Evolutionary conservation across 176 grass and related monocot species (phyloP).

Genomic region (sorghum (Sorghum bicolor)): DNA sequence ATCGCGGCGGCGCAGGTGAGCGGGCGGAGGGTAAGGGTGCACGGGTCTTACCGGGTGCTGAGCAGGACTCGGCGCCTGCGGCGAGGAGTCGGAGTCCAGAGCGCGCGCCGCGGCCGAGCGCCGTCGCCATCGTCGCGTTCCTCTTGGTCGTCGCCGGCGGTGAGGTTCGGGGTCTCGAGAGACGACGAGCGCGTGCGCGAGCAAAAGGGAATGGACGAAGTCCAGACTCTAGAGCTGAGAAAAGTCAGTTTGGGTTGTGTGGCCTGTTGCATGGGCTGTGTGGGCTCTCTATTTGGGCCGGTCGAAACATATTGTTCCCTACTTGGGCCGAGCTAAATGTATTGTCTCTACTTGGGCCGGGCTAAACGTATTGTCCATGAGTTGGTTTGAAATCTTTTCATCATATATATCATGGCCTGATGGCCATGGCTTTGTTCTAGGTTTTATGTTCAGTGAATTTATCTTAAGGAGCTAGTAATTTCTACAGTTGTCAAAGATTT

Average conservation of each 20-base stretch:
- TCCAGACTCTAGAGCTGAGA: not conserved
- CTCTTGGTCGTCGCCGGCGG: not conserved
- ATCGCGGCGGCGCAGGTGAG: not conserved
- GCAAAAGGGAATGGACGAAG: not conserved
- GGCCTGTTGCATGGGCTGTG: not conserved
- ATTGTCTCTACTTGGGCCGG: too few species aligned
- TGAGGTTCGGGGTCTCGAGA: not conserved
- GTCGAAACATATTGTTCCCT: not conserved
- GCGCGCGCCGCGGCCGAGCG: conserved; percentile 19
- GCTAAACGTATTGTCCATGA: too few species aligned
- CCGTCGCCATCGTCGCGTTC: not conserved
- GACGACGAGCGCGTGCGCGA: not conserved
- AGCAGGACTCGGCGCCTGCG: not conserved
- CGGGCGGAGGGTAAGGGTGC: not conserved
- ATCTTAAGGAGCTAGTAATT: not conserved
- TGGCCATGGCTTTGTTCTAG: too few species aligned
- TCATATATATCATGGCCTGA: too few species aligned
- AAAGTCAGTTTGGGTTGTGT: not conserved
- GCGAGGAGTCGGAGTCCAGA: conserved; percentile 28
- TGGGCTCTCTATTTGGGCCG: not conserved
- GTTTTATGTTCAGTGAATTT: not conserved
- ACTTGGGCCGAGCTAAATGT: not conserved
- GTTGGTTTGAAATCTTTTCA: not conserved
- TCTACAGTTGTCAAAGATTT: not conserved
- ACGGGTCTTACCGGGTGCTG: conserved; percentile 20